Evolutionary conservation across 139 green algal species (phyloP).

Genomic region (Pseudopediastrum boryanum): DNA sequence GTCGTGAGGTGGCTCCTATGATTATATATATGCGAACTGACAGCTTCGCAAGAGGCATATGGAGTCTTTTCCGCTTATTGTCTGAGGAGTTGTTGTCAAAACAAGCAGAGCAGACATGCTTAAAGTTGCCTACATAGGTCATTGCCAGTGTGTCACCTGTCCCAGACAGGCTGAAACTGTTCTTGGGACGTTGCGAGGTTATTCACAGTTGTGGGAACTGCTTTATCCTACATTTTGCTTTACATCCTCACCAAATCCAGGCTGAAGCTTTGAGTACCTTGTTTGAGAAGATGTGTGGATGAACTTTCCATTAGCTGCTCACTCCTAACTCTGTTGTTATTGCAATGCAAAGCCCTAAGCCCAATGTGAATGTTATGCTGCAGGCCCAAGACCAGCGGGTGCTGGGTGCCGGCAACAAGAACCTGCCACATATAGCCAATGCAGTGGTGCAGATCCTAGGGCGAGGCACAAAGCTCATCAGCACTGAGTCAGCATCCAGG

Average conservation of each 20-base stretch:
- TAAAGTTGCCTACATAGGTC: too few relatives aligned
- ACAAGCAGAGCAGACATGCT: too few relatives aligned
- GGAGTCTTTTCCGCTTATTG: background rate
- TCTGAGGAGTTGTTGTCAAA: background rate
- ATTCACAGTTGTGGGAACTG: background rate
- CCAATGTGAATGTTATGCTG: background rate
- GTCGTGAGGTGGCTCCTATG: background rate
- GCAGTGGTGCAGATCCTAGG: slow-evolving; percentile 52
- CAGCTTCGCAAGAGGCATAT: slow-evolving; percentile 26
- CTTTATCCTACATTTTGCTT: background rate
- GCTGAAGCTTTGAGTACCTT: background rate
- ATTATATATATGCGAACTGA: slow-evolving; percentile 20
- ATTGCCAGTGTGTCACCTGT: too few relatives aligned
- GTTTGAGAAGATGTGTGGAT: background rate
- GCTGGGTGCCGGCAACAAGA: slow-evolving; percentile 51
- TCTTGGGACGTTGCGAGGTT: too few relatives aligned
- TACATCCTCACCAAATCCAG: background rate
- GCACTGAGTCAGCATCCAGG: slow-evolving; percentile 21
- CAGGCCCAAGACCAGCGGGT: slow-evolving; percentile 48
- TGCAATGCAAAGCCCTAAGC: background rate
- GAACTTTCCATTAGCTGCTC: background rate
- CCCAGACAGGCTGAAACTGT: too few relatives aligned
- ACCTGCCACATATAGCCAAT: slow-evolving; percentile 58
- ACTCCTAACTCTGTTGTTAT: background rate
- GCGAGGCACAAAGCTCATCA: slow-evolving; percentile 52